Evolutionary conservation across 2,329 filamentous ascomycete species (phyloP).

Genomic region (Talaromyces rugulosus): DNA sequence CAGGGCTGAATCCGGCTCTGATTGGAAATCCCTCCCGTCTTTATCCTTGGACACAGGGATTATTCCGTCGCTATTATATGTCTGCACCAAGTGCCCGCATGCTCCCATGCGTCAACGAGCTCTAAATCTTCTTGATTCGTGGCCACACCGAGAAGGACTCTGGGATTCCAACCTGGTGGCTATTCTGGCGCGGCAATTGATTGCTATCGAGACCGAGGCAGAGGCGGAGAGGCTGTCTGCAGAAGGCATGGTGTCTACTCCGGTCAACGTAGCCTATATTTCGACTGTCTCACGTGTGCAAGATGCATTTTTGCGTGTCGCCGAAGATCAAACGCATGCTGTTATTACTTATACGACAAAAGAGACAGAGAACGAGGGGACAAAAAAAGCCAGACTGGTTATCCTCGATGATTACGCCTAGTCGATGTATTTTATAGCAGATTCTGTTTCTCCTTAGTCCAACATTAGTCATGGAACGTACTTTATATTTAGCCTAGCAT

Average conservation of each 20-base stretch:
- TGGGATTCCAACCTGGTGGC: constrained; percentile 32
- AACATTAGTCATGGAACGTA: too few relatives aligned
- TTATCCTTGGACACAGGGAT: constrained; percentile 26
- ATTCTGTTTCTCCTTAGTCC: too few relatives aligned
- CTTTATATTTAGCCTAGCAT: too few relatives aligned
- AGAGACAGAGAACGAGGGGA: neutral
- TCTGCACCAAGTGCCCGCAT: constrained; percentile 28
- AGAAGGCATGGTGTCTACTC: neutral
- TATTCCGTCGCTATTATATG: constrained; percentile 28
- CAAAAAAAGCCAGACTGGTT: neutral
- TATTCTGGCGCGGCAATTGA: constrained; percentile 22
- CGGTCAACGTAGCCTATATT: constrained; percentile 1
- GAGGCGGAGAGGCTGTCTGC: constrained; percentile 1
- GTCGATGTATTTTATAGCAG: neutral
- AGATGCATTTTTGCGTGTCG: neutral
- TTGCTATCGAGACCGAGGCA: constrained; percentile 19
- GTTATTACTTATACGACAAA: constrained; percentile 9
- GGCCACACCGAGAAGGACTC: constrained; percentile 31
- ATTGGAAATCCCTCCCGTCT: constrained; percentile 9
- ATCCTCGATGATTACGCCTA: neutral
- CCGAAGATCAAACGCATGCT: constrained; percentile 2
- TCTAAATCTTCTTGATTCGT: constrained; percentile 21
- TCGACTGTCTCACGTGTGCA: neutral
- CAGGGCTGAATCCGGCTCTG: neutral
- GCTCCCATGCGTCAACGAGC: constrained; percentile 22